Evolutionary conservation across 805 yeast species (phyloP).

Genomic region (Candida nitratophila): DNA sequence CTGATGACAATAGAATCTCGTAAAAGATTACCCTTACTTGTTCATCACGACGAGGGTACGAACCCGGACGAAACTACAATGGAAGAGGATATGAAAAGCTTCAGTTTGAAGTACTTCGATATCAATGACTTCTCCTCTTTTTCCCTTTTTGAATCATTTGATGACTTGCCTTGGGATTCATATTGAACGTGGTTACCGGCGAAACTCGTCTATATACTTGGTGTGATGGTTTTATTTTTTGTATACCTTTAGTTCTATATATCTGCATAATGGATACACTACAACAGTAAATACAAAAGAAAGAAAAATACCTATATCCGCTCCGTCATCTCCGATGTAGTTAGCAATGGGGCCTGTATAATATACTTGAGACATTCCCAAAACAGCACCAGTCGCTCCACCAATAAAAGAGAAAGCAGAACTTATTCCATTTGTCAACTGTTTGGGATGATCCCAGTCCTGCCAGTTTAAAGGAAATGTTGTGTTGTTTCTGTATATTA

Average conservation of each 20-base stretch:
- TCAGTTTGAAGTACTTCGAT: neutral
- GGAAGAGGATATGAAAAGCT: neutral
- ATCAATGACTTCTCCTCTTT: neutral
- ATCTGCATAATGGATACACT: slow-evolving; percentile 51
- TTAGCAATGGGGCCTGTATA: slow-evolving; percentile 69
- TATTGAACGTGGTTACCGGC: too few relatives aligned
- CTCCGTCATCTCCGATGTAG: slow-evolving; percentile 52
- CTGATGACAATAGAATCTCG: neutral
- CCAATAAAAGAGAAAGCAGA: slow-evolving; percentile 52
- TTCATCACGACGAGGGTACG: neutral
- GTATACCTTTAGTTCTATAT: slow-evolving; percentile 41
- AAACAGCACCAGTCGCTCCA: slow-evolving; percentile 68
- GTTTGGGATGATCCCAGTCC: slow-evolving; percentile 52
- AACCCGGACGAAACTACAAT: neutral
- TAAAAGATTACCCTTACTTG: neutral
- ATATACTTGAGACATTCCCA: slow-evolving; percentile 76
- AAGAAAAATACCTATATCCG: slow-evolving; percentile 73
- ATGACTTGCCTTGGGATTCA: neutral
- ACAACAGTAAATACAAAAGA: slow-evolving; percentile 58
- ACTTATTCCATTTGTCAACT: slow-evolving; percentile 59
- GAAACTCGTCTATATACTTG: neutral
- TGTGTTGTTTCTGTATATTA: slow-evolving; percentile 44
- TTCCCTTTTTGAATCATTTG: neutral
- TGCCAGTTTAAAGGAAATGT: slow-evolving; percentile 52
- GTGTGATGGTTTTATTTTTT: neutral